These are phyloP conservation scores for Brassica nigra DNA, from an alignment of 345 rosid species.

Conservation along the genomic window DNA sequence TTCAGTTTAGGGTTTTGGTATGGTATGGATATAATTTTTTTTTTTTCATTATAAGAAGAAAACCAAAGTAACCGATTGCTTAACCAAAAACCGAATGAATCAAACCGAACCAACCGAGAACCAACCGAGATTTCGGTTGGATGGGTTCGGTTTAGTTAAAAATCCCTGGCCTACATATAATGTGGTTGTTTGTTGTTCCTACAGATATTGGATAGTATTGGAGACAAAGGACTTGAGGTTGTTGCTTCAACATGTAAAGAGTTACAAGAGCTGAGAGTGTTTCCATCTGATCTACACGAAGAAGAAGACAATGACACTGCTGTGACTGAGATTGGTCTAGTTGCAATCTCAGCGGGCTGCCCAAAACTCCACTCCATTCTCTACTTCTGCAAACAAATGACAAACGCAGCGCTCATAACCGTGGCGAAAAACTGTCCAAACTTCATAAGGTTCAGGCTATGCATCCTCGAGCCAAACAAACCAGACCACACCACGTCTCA, in stretches of 20 bases:
- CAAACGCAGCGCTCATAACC: constrained; percentile 84
- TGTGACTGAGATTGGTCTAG: constrained; percentile 88
- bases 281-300: constrained; percentile 73
- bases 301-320: constrained; percentile 51
- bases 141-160: background rate
- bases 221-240: constrained; percentile 80
- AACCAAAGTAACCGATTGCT: background rate
- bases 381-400: constrained; percentile 97
- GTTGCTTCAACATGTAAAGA: constrained; percentile 85
- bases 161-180: background rate
- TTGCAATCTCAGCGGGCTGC: constrained; percentile 83
- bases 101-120: background rate
- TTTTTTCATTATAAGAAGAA: background rate
- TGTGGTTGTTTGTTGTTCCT: background rate
- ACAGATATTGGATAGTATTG: constrained; percentile 92
- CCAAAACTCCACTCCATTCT: constrained; percentile 78
- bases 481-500: constrained; percentile 70
- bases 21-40: background rate
- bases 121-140: background rate
- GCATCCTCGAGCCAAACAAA: constrained; percentile 74
- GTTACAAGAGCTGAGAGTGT: constrained; percentile 84
- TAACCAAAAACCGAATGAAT: background rate
- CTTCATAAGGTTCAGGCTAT: constrained; percentile 78
- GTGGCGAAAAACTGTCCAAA: constrained; percentile 84
- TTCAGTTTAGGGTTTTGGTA: background rate